Evolutionary conservation across 371 early-diverging fungal species (phyloP).

Genomic region (Apophysomyces ossiformis): DNA sequence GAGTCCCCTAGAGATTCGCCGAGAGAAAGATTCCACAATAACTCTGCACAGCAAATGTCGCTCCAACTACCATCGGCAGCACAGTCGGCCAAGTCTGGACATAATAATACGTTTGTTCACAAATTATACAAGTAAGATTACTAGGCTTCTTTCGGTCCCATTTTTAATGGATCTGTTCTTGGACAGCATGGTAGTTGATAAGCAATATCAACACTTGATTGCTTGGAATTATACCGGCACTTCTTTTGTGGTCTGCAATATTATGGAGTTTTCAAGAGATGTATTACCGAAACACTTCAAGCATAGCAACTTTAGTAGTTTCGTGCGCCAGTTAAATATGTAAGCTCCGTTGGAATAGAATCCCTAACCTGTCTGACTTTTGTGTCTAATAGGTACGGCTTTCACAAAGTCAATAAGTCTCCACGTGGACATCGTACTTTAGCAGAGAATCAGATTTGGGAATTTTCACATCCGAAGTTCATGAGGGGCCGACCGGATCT

Average conservation of each 20-base stretch:
- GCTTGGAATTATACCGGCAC: conserved; percentile 80
- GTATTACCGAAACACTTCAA: conserved; percentile 80
- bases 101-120: conserved; percentile 36
- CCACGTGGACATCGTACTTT: conserved; percentile 76
- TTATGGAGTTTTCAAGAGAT: conserved; percentile 73
- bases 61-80: conserved; percentile 14
- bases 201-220: conserved; percentile 73
- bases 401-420: conserved; percentile 81
- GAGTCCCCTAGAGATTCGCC: conserved; percentile 24
- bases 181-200: conserved; percentile 74
- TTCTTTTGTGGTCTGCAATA: conserved; percentile 85
- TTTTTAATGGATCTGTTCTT: conserved; percentile 7
- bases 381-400: conserved; percentile 60
- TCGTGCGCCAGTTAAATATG: conserved; percentile 85
- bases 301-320: conserved; percentile 81
- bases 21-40: conserved; percentile 35
- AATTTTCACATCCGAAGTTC: conserved; percentile 83
- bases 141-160: conserved; percentile 6
- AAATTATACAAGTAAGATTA: conserved; percentile 34
- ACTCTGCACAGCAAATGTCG: conserved; percentile 31
- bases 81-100: conserved; percentile 5
- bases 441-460: conserved; percentile 85
- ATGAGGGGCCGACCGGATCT: conserved; percentile 73
- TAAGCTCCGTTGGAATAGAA: conserved; percentile 28
- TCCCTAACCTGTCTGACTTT: neutral